These are phyloP conservation scores for Emericellopsis cladophorae DNA, from an alignment of 2,329 filamentous ascomycete genomes.

Conservation along the genomic window DNA sequence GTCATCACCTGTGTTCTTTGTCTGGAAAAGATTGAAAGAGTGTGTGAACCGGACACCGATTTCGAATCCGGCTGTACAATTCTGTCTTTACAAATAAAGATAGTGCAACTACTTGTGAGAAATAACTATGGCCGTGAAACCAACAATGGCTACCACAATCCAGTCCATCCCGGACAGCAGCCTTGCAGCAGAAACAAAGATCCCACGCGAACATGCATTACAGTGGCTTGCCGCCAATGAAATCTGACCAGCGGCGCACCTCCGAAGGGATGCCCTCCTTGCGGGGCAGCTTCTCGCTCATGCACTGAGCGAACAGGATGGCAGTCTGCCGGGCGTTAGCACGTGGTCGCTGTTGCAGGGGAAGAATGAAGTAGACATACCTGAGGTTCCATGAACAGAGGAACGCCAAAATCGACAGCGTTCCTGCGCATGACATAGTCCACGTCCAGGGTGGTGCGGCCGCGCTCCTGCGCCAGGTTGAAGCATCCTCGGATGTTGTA, in stretches of 20 bases:
- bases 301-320: slow-evolving; percentile 89
- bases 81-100: background rate
- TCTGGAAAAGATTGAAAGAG: too few relatives aligned
- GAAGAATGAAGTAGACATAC: slow-evolving; percentile 29
- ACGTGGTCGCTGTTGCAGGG: slow-evolving; percentile 13
- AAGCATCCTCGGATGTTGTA: slow-evolving; percentile 94
- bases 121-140: too few relatives aligned
- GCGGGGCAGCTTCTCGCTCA: slow-evolving; percentile 90
- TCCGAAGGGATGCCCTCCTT: slow-evolving; percentile 80
- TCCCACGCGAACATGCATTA: slow-evolving; percentile 25
- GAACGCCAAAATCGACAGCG: slow-evolving; percentile 95
- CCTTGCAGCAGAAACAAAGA: too few relatives aligned
- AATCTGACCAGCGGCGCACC: slow-evolving; percentile 90
- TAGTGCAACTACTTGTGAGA: background rate
- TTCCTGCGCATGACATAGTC: slow-evolving; percentile 99
- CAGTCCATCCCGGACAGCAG: too few relatives aligned
- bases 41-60: too few relatives aligned
- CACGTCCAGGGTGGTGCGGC: slow-evolving; percentile 74
- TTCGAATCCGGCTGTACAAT: too few relatives aligned
- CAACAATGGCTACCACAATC: too few relatives aligned
- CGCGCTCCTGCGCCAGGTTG: slow-evolving; percentile 78
- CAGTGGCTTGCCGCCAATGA: slow-evolving; percentile 76
- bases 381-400: slow-evolving; percentile 97
- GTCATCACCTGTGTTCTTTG: too few relatives aligned
- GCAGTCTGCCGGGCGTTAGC: slow-evolving; percentile 54